These are phyloP conservation scores for Flaveria sonorensis DNA, from an alignment of 129 eudicot species.

Conservation along the genomic window DNA sequence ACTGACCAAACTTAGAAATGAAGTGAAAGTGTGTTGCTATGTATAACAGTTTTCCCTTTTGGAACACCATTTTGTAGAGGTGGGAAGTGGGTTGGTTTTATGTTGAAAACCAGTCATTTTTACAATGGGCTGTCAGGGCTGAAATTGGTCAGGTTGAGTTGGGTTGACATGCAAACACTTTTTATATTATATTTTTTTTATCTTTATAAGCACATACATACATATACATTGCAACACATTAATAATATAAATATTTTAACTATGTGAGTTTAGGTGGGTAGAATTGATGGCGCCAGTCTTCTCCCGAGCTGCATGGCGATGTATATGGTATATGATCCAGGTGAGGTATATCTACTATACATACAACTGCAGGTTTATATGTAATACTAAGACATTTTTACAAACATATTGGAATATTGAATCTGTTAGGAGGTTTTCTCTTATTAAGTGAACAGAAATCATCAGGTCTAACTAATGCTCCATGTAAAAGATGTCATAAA, in stretches of 20 bases:
- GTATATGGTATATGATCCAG: slow-evolving; percentile 97
- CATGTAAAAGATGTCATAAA: not conserved
- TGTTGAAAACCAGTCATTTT: not conserved
- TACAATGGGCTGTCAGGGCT: not conserved
- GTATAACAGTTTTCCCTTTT: not conserved
- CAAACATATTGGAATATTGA: not conserved
- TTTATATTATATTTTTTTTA: not conserved
- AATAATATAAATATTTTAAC: slow-evolving; percentile 1
- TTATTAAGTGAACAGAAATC: not conserved
- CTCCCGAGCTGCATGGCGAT: slow-evolving; percentile 86
- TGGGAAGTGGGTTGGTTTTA: not conserved
- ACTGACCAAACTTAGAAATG: not conserved
- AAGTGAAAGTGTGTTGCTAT: slow-evolving; percentile 11
- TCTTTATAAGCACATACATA: not conserved
- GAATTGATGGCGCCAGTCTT: slow-evolving; percentile 98
- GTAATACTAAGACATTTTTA: not conserved
- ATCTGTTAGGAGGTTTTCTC: not conserved
- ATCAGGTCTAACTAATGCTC: not conserved
- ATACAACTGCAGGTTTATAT: not conserved
- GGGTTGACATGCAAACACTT: not conserved
- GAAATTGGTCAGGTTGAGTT: not conserved
- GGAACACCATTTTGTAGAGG: not conserved
- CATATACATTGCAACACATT: not conserved
- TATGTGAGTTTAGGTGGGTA: slow-evolving; percentile 57
- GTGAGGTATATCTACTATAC: slow-evolving; percentile 32